These are phyloP conservation scores for Lotus japonicus DNA, from an alignment of 306 rosid genomes.

Conservation along the genomic window DNA sequence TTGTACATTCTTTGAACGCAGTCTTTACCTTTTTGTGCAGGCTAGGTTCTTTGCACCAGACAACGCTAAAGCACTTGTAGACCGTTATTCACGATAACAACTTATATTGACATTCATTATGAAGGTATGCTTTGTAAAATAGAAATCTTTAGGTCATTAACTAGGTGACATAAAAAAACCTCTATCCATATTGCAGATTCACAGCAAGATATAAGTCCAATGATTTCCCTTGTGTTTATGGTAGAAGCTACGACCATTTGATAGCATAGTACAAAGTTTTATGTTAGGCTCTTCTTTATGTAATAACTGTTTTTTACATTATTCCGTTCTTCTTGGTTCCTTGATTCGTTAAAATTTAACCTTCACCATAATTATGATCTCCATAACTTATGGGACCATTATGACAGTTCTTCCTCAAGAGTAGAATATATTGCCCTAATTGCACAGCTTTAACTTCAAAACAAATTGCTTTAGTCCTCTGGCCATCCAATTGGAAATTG, in stretches of 20 bases:
- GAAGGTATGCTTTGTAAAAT: neutral
- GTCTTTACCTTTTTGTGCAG: slow-evolving; percentile 30
- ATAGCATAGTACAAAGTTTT: no score
- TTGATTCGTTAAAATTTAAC: no score
- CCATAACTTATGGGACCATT: no score
- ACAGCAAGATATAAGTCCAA: neutral
- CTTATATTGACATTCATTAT: neutral
- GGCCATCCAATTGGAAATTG: no score
- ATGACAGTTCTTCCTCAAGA: no score
- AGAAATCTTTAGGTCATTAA: neutral
- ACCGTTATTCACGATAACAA: slow-evolving; percentile 50
- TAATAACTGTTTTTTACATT: no score
- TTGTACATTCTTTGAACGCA: neutral
- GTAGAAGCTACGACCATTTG: neutral
- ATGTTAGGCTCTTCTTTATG: no score
- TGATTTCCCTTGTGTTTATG: neutral
- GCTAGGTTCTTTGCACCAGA: slow-evolving; percentile 91
- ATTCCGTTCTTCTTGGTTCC: no score
- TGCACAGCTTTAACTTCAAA: no score
- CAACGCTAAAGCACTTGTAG: slow-evolving; percentile 78
- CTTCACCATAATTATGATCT: no score
- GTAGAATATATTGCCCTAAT: no score
- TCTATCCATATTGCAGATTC: neutral
- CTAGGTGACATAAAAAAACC: neutral
- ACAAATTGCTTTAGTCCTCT: no score